Evolutionary conservation across 1,139 yeast genomes (phyloP), one percentile per base, ranked within the genome.

Genomic region (Zygoascus meyerae): DNA sequence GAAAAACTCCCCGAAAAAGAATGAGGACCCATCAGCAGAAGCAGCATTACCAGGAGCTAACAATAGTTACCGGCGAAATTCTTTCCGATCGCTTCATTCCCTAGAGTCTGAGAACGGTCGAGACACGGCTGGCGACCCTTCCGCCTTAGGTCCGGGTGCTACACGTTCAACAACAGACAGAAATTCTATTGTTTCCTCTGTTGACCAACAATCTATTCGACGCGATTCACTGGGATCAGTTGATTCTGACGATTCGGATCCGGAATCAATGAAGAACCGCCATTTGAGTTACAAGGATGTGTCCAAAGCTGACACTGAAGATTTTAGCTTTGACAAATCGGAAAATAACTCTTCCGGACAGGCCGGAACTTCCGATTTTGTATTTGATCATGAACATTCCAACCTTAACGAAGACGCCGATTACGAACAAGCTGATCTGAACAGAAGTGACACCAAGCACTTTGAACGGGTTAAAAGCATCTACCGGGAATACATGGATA

Each of bases 381-480:
- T 42, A 6, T 37, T 21, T 21, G 42, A 14, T 3, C 34, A 18
- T 12, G 38, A 29, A 6, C 2, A 21, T 11, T 15, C 18, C 10
- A 34, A 11, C 11, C 37, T 10, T 8, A 26, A 11, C 33, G 47
- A 33, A 32, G 40, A 30, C 12, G 8, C 40, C 30, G 9, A 17
- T 18, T 16, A 46, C 5, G 40, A 29, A 15, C 34, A 36, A 16
- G 29, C 35, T 15, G 35, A 35, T 5, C 52, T 57, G 18, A 46
- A 45, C 12, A 49, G 61, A 38, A 55, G 51, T 16, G 54, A 52
- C 32, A 57, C 60, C 29, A 56, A 56, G 49, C 55, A 59, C 39
- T 62, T 60, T 49, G 65, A 62, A 26, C 54, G 66, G 9, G 62
- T 62, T 44, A 58, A 56, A 45, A 60, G 64, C 10, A 55, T 62